phyloP scores from a whole-genome alignment of 164 flowering plant species.

The Pachysandra terminalis region DNA sequence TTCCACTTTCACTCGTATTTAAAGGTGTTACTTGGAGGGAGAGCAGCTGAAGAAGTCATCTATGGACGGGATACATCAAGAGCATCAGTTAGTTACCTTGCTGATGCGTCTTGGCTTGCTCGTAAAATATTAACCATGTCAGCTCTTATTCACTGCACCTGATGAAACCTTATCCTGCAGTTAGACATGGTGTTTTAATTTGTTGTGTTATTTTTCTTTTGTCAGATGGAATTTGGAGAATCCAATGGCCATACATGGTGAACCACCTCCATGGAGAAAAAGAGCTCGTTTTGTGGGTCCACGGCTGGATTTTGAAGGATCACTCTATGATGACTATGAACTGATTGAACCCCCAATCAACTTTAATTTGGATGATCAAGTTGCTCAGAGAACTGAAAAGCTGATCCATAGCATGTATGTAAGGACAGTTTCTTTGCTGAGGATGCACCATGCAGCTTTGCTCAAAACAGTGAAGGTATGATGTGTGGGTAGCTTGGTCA shows the following conservation, averaged over 20 bases:
- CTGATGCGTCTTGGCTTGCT: slow-evolving; percentile 98
- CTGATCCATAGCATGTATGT: slow-evolving; percentile 51
- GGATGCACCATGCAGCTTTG: slow-evolving; percentile 72
- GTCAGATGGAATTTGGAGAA: slow-evolving; percentile 92
- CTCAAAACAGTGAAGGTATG: slow-evolving; percentile 82
- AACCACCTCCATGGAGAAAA: slow-evolving; percentile 91
- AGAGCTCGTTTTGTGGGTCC: slow-evolving; percentile 72
- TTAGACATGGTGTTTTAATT: slow-evolving; percentile 2
- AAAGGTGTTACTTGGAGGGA: slow-evolving; percentile 90
- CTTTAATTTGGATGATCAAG: slow-evolving; percentile 74
- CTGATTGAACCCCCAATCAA: slow-evolving; percentile 76
- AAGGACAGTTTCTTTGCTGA: slow-evolving; percentile 55
- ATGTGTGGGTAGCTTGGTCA: background rate
- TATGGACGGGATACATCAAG: slow-evolving; percentile 86
- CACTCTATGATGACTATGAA: slow-evolving; percentile 71
- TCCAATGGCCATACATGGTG: slow-evolving; percentile 89
- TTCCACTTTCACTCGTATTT: slow-evolving; percentile 6
- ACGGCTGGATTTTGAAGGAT: slow-evolving; percentile 87
- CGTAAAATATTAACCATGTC: slow-evolving; percentile 94
- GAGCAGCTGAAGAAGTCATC: slow-evolving; percentile 97
- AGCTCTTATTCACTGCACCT: slow-evolving; percentile 8
- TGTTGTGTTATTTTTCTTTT: background rate
- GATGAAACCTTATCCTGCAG: background rate
- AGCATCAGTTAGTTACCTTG: slow-evolving; percentile 80
- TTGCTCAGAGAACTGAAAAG: slow-evolving; percentile 70